Evolutionary conservation across 768 basidiomycete genomes (phyloP).

Genomic region (Tulasnella sp.): DNA sequence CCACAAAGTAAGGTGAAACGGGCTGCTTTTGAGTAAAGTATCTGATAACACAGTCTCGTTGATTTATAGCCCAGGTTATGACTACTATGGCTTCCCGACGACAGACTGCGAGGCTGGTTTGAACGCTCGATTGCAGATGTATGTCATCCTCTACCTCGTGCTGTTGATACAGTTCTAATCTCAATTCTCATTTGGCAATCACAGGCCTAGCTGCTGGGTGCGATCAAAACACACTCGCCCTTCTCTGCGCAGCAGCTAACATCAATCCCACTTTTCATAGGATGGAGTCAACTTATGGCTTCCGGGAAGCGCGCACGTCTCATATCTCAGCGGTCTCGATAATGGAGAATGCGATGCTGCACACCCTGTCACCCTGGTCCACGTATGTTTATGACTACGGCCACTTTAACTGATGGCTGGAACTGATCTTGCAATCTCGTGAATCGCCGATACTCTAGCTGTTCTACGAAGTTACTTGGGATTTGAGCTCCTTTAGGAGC

Average conservation of each 20-base stretch:
- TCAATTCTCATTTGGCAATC: no score
- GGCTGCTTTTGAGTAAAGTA: neutral
- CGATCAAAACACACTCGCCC: neutral
- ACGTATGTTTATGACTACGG: neutral
- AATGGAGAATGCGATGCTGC: conserved; percentile 16
- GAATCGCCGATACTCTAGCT: neutral
- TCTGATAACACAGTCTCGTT: neutral
- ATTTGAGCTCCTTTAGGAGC: conserved; percentile 9
- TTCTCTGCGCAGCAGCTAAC: neutral
- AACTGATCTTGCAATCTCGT: no score
- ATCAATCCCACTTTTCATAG: conserved; percentile 15
- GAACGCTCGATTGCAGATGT: conserved; percentile 27
- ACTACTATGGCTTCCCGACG: conserved; percentile 33
- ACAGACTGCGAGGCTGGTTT: conserved; percentile 36
- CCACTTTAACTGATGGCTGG: no score
- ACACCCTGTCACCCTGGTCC: conserved; percentile 14
- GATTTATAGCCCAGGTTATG: conserved; percentile 23
- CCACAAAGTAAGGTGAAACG: neutral
- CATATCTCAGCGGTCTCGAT: conserved; percentile 15
- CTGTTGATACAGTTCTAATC: neutral
- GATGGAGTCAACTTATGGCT: conserved; percentile 34
- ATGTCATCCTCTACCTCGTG: neutral
- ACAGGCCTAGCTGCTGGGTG: no score
- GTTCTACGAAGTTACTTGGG: conserved; percentile 19
- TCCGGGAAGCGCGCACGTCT: conserved; percentile 24